Conservation (phyloP, 306 rosid genomes). For the Echinosophora koreensis region DNA sequence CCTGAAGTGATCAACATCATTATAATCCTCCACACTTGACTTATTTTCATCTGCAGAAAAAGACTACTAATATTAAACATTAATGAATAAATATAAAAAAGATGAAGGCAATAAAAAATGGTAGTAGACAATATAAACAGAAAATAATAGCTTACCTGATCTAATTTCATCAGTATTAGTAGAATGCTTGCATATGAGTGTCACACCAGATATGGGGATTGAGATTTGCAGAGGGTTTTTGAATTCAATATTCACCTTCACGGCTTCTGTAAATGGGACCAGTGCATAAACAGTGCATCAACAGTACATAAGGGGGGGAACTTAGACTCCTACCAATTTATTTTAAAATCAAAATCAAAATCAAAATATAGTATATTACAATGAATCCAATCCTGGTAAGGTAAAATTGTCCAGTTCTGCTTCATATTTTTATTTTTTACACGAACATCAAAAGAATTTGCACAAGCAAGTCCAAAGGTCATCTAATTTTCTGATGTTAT, state of each 20-base stretch:
- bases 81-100: constrained; percentile 28
- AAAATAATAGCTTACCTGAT: constrained; percentile 60
- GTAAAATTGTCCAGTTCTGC: constrained; percentile 12
- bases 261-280: constrained; percentile 74
- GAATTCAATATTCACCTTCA: constrained; percentile 84
- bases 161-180: constrained; percentile 56
- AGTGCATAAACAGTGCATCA: constrained; percentile 38
- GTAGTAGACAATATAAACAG: constrained; percentile 28
- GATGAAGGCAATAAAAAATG: constrained; percentile 29
- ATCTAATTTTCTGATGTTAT: constrained; percentile 24
- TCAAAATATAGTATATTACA: not conserved
- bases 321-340: constrained; percentile 15
- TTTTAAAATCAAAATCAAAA: not conserved
- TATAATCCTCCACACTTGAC: constrained; percentile 49
- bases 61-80: constrained; percentile 29
- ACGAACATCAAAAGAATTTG: constrained; percentile 16
- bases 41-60: constrained; percentile 67
- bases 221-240: constrained; percentile 90
- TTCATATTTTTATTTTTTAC: constrained; percentile 28
- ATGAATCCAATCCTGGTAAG: not conserved
- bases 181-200: constrained; percentile 79
- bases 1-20: constrained; percentile 58
- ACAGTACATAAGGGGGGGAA: constrained; percentile 3
- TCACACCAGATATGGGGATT: constrained; percentile 73
- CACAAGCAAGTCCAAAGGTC: constrained; percentile 16